Conservation (phyloP, 805 yeast species). For the Metschnikowia continentalis region DNA sequence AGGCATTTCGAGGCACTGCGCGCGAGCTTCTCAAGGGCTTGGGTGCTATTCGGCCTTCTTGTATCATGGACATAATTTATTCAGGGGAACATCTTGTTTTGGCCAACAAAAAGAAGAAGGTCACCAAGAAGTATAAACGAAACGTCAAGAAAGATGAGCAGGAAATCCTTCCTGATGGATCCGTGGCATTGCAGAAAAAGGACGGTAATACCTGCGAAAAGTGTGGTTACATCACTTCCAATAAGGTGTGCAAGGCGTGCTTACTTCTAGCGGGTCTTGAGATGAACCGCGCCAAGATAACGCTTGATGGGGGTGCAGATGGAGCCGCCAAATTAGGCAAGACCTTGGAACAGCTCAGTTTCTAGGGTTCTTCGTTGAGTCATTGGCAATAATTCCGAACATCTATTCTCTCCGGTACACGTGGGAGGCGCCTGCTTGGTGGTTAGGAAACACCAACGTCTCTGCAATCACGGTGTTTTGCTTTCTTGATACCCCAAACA, state of each 20-base stretch:
- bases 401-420: constrained; percentile 15
- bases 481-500: constrained; percentile 32
- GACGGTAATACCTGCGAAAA: constrained; percentile 78
- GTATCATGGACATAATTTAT: constrained; percentile 89
- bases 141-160: constrained; percentile 31
- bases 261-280: constrained; percentile 81
- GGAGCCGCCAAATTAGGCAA: constrained; percentile 64
- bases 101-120: constrained; percentile 51
- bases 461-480: constrained; percentile 37
- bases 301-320: constrained; percentile 51
- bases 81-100: constrained; percentile 85
- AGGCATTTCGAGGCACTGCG: constrained; percentile 97
- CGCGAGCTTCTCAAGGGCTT: constrained; percentile 85
- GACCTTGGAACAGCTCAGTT: constrained; percentile 59
- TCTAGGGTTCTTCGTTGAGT: constrained; percentile 34
- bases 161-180: constrained; percentile 59
- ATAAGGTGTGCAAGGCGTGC: constrained; percentile 90
- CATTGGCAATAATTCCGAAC: background rate
- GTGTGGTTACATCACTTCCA: constrained; percentile 90
- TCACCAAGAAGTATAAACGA: constrained; percentile 34
- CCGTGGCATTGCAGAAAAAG: constrained; percentile 41
- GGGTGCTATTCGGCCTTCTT: constrained; percentile 86
- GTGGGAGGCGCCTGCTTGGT: constrained; percentile 33
- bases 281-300: constrained; percentile 61
- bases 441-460: constrained; percentile 34